Percentiles rank a stretch among this genome's conserved stretches.
These are phyloP conservation scores for Mikania micrantha DNA, from an alignment of 129 eudicot species.

Conservation along the genomic window DNA sequence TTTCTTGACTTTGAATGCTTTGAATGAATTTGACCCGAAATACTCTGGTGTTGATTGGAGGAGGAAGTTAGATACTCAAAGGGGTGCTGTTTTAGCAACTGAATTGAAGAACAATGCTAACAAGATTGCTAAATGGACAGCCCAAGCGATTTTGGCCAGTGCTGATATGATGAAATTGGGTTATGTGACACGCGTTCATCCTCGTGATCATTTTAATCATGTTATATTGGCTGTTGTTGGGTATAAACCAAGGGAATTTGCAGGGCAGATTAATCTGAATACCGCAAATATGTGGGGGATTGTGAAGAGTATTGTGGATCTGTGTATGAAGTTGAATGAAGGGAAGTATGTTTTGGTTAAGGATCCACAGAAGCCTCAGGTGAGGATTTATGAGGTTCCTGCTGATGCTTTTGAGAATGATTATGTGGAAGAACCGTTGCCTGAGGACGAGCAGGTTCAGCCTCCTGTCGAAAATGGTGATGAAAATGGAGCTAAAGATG, in stretches of 20 bases:
- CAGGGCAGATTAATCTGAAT: conserved; percentile 81
- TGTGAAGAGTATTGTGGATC: conserved; percentile 74
- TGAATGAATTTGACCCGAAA: conserved; percentile 88
- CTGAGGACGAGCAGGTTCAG: conserved; percentile 88
- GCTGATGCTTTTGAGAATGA: conserved; percentile 89
- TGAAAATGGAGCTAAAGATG: conserved; percentile 35
- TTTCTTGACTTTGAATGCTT: conserved; percentile 64
- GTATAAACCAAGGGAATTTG: conserved; percentile 76
- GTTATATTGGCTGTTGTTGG: conserved; percentile 84
- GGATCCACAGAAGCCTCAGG: conserved; percentile 82
- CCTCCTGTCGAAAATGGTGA: conserved; percentile 57
- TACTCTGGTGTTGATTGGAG: conserved; percentile 91
- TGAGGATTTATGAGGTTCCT: conserved; percentile 84
- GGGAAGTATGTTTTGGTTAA: conserved; percentile 86
- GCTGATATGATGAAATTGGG: conserved; percentile 97
- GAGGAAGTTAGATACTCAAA: conserved; percentile 85
- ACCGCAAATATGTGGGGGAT: conserved; percentile 89
- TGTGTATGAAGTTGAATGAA: conserved; percentile 85
- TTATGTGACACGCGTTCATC: conserved; percentile 86
- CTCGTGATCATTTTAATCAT: conserved; percentile 90
- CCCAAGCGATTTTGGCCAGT: conserved; percentile 64
- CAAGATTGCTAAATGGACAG: conserved; percentile 87
- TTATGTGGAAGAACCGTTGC: conserved; percentile 78
- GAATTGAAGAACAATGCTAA: conserved; percentile 91
- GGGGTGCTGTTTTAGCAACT: conserved; percentile 90